A percentile compares a stretch with the other conserved stretches of the same genome.
phyloP scores from a whole-genome alignment of 306 rosid genomes.

The Cucurbita pepo region DNA sequence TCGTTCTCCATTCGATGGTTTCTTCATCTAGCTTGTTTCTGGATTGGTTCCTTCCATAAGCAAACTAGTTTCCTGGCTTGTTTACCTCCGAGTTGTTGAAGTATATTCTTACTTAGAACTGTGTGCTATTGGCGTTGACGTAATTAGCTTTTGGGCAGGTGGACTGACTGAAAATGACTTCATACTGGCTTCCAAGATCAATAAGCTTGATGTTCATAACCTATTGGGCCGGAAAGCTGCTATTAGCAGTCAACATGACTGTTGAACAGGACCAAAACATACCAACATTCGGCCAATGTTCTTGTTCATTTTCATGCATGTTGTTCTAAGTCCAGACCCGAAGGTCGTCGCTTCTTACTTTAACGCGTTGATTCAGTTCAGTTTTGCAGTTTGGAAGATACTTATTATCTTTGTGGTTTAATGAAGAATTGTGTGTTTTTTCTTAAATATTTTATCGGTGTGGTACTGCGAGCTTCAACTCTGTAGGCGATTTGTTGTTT shows the following conservation, averaged over 20 bases:
- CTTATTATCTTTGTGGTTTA: background rate
- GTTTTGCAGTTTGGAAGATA: background rate
- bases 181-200: constrained; percentile 82
- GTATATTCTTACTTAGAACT: background rate
- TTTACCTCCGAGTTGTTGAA: background rate
- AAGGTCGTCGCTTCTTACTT: background rate
- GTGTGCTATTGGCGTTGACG: background rate
- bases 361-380: background rate
- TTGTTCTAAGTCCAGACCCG: background rate
- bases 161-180: constrained; percentile 87
- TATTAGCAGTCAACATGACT: constrained; percentile 1
- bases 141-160: constrained; percentile 29
- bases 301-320: background rate
- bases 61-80: background rate
- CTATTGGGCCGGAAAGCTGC: constrained; percentile 40
- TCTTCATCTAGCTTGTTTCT: background rate
- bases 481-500: background rate
- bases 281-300: background rate
- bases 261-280: background rate
- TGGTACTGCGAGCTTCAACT: background rate
- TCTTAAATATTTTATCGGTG: background rate
- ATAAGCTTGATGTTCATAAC: constrained; percentile 27
- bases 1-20: background rate
- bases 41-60: background rate
- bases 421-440: background rate